phyloP scores from a whole-genome alignment of 164 flowering plant genomes.

The Berberis thunbergii region DNA sequence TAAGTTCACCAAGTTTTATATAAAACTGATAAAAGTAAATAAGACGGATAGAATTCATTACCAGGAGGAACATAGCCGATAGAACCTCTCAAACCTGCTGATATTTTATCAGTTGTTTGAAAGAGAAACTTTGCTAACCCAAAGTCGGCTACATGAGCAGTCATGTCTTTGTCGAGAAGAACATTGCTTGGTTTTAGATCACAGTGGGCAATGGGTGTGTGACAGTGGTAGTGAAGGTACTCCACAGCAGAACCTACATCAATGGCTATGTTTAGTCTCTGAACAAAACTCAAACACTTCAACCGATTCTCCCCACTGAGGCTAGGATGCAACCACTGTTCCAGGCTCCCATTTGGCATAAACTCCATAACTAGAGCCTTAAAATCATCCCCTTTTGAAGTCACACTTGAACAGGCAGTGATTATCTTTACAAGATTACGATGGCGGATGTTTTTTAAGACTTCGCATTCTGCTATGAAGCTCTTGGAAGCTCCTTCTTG shows the following conservation, averaged over 20 bases:
- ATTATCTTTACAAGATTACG: constrained; percentile 9
- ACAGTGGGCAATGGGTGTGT: constrained; percentile 2
- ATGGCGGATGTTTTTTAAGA: constrained; percentile 6
- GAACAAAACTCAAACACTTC: neutral
- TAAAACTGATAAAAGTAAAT: no score
- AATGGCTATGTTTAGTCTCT: constrained; percentile 4
- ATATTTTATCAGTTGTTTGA: neutral
- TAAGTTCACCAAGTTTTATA: no score
- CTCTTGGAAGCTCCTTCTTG: constrained; percentile 8
- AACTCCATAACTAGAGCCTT: constrained; percentile 13
- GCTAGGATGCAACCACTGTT: constrained; percentile 12
- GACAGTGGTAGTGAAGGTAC: constrained; percentile 5
- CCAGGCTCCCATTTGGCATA: constrained; percentile 10
- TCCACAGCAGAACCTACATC: constrained; percentile 8
- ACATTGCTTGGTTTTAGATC: constrained; percentile 10
- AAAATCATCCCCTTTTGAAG: constrained; percentile 8
- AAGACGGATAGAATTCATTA: neutral
- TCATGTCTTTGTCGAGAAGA: constrained; percentile 4
- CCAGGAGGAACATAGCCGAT: constrained; percentile 10
- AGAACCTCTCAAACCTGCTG: constrained; percentile 2
- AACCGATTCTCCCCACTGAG: neutral
- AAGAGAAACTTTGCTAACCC: constrained; percentile 3
- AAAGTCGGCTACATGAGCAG: constrained; percentile 7
- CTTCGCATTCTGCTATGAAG: constrained; percentile 9
- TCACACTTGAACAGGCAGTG: constrained; percentile 9